phyloP scores from a whole-genome alignment of 371 early-diverging fungal genomes.

The Mortierella sp. region DNA sequence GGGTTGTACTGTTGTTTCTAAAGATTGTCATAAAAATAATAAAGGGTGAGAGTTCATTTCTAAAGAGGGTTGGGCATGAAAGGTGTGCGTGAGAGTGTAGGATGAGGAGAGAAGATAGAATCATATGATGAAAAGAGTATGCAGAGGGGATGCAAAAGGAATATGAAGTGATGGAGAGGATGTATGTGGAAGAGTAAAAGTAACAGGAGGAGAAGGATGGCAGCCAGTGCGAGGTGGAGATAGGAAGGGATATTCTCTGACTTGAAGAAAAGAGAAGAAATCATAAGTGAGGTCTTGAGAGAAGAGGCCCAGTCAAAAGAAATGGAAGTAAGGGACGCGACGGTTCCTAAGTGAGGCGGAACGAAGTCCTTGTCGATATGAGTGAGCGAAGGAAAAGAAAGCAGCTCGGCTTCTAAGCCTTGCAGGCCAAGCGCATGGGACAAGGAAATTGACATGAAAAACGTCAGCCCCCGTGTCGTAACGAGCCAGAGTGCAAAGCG shows the following conservation, averaged over 20 bases:
- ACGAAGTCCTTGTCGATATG: no score
- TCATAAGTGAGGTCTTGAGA: no score
- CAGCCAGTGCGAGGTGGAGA: neutral
- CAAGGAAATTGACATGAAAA: no score
- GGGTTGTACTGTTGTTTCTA: neutral
- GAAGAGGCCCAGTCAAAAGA: no score
- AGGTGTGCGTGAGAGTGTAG: neutral
- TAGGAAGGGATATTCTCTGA: neutral
- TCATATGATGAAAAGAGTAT: neutral
- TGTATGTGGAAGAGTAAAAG: neutral
- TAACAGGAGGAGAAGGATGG: neutral
- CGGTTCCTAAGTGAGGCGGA: neutral
- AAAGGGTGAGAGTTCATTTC: neutral
- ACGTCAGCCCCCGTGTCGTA: no score
- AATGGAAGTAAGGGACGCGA: neutral
- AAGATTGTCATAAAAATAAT: neutral
- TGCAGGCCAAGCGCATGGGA: no score
- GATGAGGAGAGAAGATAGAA: neutral
- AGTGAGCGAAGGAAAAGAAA: constrained; percentile 4
- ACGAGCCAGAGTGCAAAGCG: no score
- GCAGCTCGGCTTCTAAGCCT: no score
- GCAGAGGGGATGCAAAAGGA: neutral
- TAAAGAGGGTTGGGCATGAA: neutral
- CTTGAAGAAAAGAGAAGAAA: neutral
- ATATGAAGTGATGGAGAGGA: no score